Evolutionary conservation across 1,284 basidiomycete genomes (phyloP).

Genomic region (Tylopilus sp.): DNA sequence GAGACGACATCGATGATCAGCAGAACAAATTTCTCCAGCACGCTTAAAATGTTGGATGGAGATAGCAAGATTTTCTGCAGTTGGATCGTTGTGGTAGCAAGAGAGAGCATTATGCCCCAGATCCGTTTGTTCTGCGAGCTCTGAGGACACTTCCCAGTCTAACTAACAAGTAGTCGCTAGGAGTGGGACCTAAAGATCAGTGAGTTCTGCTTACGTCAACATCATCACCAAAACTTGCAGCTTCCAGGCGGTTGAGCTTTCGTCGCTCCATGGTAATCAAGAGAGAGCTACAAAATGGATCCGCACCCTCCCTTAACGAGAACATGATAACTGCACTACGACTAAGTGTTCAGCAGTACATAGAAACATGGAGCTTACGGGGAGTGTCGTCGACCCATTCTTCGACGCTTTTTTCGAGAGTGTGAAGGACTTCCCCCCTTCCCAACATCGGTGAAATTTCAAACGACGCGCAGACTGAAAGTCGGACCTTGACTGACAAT

Average conservation of each 20-base stretch:
- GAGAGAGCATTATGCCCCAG: conserved; percentile 3
- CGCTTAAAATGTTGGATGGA: conserved; percentile 8
- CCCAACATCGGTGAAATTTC: conserved; percentile 7
- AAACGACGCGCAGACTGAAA: conserved; percentile 17
- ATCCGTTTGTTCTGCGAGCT: background rate
- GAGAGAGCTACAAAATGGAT: background rate
- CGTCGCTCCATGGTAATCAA: background rate
- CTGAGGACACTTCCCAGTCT: background rate
- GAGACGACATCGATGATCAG: background rate
- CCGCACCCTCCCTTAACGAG: background rate
- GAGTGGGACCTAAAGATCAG: too few species aligned
- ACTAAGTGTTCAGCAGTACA: too few species aligned
- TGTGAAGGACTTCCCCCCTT: conserved; percentile 5
- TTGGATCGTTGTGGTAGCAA: background rate
- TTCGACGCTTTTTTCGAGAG: background rate
- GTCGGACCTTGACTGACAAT: background rate
- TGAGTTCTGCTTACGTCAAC: background rate
- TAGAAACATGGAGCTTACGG: too few species aligned
- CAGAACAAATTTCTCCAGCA: background rate
- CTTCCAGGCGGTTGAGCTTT: too few species aligned
- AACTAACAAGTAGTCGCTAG: too few species aligned
- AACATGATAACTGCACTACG: background rate
- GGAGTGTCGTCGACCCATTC: background rate
- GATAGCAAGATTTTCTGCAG: conserved; percentile 1
- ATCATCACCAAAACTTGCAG: background rate